Percentiles rank a stretch among this genome's conserved stretches.
phyloP scores from a whole-genome alignment of 1,284 basidiomycete species.

The Cutaneotrichosporon arboriforme region DNA sequence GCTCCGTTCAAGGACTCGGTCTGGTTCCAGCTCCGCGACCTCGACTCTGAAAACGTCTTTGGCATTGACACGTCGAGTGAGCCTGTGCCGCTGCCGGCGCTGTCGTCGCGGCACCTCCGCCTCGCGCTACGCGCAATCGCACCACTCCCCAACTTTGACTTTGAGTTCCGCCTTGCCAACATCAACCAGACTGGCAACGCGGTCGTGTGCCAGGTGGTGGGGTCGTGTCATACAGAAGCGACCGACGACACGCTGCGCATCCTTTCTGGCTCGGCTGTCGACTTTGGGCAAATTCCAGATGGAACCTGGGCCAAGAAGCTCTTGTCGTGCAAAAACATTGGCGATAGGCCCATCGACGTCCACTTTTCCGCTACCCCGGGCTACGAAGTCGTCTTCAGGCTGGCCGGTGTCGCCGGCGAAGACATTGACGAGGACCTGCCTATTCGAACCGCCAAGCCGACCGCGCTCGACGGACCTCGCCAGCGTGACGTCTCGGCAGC shows the following conservation, averaged over 20 bases:
- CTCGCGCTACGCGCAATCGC: constrained; percentile 31
- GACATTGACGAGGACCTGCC: constrained; percentile 42
- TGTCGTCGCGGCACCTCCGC: constrained; percentile 42
- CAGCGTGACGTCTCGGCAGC: neutral
- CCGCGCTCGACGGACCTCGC: constrained; percentile 17
- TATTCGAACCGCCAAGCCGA: constrained; percentile 16
- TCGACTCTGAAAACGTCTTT: constrained; percentile 47
- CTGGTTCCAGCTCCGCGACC: constrained; percentile 44
- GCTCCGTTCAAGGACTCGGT: constrained; percentile 37
- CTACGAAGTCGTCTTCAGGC: constrained; percentile 50
- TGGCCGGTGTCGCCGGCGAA: constrained; percentile 48
- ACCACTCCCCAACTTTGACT: constrained; percentile 36
- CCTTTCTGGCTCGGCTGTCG: constrained; percentile 47
- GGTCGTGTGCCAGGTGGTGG: constrained; percentile 37
- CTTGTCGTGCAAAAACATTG: constrained; percentile 49
- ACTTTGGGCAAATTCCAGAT: constrained; percentile 52
- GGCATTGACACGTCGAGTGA: constrained; percentile 37
- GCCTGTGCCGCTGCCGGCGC: constrained; percentile 39
- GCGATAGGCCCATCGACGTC: constrained; percentile 50
- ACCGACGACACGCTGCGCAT: constrained; percentile 48
- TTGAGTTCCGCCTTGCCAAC: constrained; percentile 44
- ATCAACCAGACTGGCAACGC: constrained; percentile 40
- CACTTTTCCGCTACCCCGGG: constrained; percentile 48
- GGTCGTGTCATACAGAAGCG: constrained; percentile 30
- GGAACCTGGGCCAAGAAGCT: constrained; percentile 51